Percentiles rank a stretch among this genome's conserved stretches.
phyloP scores from a whole-genome alignment of 73 alveolate species.

The Symbiodinium pilosum region DNA sequence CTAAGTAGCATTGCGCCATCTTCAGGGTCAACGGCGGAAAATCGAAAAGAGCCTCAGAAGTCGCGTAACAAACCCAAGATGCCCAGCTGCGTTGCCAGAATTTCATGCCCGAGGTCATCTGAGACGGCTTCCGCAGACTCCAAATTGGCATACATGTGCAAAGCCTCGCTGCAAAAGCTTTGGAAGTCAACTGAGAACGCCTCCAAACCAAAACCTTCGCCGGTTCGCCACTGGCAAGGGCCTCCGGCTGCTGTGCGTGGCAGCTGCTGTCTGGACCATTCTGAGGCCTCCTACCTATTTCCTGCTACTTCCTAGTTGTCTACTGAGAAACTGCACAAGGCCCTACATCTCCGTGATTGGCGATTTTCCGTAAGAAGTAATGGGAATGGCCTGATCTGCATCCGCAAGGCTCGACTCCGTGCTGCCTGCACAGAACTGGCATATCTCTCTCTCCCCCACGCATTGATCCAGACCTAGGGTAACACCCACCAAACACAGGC shows the following conservation, averaged over 20 bases:
- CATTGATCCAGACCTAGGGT: too few species aligned
- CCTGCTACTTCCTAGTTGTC: too few species aligned
- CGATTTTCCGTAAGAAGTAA: too few species aligned
- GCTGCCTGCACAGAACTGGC: slow-evolving; percentile 32
- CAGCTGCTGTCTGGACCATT: too few species aligned
- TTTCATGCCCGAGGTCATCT: not conserved
- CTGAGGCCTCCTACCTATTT: too few species aligned
- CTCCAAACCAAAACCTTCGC: slow-evolving; percentile 20
- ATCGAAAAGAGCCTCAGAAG: slow-evolving; percentile 37
- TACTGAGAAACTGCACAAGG: too few species aligned
- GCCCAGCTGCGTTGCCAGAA: not conserved
- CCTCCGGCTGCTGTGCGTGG: not conserved
- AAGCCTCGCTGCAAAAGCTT: slow-evolving; percentile 1
- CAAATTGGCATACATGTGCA: slow-evolving; percentile 55
- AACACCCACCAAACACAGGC: too few species aligned
- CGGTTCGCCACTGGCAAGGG: slow-evolving; percentile 48
- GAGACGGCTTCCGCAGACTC: slow-evolving; percentile 32
- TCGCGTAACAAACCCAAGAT: not conserved
- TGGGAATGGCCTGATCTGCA: slow-evolving; percentile 32
- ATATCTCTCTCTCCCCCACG: too few species aligned
- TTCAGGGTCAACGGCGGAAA: slow-evolving; percentile 76
- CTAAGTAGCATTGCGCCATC: slow-evolving; percentile 88
- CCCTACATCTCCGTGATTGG: too few species aligned
- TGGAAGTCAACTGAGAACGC: not conserved
- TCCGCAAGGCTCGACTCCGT: slow-evolving; percentile 62